Evolutionary conservation across 2,329 filamentous ascomycete genomes (phyloP).

Genomic region (Coniochaeta sp.): DNA sequence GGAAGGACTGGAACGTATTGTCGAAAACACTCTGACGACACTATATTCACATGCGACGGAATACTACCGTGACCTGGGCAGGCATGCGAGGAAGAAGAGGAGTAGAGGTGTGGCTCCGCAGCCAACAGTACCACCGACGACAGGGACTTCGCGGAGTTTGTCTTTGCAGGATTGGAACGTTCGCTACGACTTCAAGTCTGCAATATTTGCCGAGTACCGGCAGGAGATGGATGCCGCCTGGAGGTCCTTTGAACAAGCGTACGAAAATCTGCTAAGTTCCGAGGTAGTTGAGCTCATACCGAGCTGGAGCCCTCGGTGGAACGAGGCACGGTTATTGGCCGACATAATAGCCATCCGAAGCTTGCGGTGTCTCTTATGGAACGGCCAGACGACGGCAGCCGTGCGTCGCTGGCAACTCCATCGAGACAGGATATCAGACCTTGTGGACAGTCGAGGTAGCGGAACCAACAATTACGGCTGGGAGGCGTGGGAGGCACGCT

Average conservation of each 20-base stretch:
- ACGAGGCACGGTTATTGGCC: conserved; percentile 82
- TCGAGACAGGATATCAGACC: conserved; percentile 63
- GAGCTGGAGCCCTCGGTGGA: conserved; percentile 84
- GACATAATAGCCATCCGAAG: conserved; percentile 76
- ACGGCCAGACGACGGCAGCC: conserved; percentile 69
- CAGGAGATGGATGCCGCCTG: conserved; percentile 86
- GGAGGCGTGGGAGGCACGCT: conserved; percentile 85
- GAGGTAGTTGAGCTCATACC: conserved; percentile 86
- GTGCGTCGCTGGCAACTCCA: conserved; percentile 77
- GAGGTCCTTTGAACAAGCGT: conserved; percentile 79
- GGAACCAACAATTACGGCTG: conserved; percentile 88
- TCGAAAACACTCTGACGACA: conserved; percentile 63
- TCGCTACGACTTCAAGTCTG: conserved; percentile 90
- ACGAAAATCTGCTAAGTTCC: conserved; percentile 74
- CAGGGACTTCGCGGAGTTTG: conserved; percentile 78
- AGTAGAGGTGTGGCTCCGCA: conserved; percentile 70
- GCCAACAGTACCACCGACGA: conserved; percentile 75
- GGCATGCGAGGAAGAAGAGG: conserved; percentile 83
- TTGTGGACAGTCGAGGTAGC: conserved; percentile 76
- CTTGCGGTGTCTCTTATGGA: conserved; percentile 77
- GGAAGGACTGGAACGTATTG: conserved; percentile 66
- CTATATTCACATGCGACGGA: conserved; percentile 73
- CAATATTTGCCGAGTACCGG: conserved; percentile 83
- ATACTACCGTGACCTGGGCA: conserved; percentile 91
- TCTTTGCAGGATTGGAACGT: conserved; percentile 85